Conservation (phyloP, 345 rosid genomes). For the Eucalyptus tenuipes region DNA sequence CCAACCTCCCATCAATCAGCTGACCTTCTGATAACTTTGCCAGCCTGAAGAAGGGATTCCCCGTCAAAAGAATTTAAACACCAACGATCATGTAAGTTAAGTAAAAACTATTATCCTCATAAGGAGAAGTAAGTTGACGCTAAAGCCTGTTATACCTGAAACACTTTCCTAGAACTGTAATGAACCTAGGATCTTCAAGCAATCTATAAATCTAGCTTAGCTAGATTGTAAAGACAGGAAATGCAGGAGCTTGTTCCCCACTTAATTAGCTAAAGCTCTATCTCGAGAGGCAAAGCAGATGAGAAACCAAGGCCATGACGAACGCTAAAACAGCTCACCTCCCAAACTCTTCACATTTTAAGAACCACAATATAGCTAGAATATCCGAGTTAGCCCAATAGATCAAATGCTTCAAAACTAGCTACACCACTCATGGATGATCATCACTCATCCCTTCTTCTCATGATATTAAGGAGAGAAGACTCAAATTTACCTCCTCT, state of each 20-base stretch:
- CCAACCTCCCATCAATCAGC: conserved; percentile 75
- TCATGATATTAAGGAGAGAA: neutral
- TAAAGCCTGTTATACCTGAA: neutral
- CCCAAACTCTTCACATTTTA: neutral
- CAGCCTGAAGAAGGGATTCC: conserved; percentile 22
- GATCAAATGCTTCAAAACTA: neutral
- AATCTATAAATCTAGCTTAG: neutral
- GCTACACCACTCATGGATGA: neutral
- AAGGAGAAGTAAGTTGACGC: neutral
- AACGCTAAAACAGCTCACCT: neutral
- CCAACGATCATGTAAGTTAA: neutral
- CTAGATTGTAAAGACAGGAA: neutral
- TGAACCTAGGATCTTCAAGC: neutral
- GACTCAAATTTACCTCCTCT: neutral
- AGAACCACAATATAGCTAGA: neutral
- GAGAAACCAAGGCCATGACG: neutral
- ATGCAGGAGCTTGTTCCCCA: neutral
- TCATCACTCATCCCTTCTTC: neutral
- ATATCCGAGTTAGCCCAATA: neutral
- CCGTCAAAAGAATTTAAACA: neutral
- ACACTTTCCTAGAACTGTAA: neutral
- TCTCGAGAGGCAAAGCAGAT: neutral
- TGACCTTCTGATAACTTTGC: conserved; percentile 96
- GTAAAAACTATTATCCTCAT: neutral
- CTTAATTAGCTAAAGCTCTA: neutral